phyloP scores from a whole-genome alignment of 2,329 filamentous ascomycete species.

The Pseudocercospora cruenta region DNA sequence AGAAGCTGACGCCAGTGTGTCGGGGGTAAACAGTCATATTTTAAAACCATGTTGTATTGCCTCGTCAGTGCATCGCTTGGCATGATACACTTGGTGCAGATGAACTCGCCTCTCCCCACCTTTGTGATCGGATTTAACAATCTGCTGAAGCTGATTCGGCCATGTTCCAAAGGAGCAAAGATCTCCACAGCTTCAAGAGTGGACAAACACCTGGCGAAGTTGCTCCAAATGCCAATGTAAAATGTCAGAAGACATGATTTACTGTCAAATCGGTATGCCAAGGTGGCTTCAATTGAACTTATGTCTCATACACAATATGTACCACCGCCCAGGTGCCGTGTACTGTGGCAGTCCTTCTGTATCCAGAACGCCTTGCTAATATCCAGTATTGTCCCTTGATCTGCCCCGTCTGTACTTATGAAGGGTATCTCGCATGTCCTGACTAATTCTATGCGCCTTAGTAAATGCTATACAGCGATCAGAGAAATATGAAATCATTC shows the following conservation, averaged over 20 bases:
- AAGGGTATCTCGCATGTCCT: conserved; percentile 6
- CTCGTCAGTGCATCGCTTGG: neutral
- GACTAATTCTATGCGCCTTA: neutral
- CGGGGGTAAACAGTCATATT: too few species aligned
- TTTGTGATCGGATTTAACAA: neutral
- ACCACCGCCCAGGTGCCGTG: neutral
- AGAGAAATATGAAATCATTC: neutral
- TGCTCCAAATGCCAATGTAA: neutral
- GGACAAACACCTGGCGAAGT: neutral
- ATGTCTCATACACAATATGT: neutral
- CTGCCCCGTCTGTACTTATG: conserved; percentile 1
- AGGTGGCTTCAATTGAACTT: neutral
- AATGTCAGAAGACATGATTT: neutral
- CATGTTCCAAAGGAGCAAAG: neutral
- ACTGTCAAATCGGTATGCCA: neutral
- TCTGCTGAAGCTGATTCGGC: neutral
- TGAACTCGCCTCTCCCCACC: neutral
- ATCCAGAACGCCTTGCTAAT: conserved; percentile 2
- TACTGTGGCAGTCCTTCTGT: neutral
- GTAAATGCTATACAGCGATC: neutral
- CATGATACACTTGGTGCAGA: neutral
- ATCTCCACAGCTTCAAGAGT: neutral
- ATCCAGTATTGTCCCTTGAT: neutral
- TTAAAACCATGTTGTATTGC: neutral
- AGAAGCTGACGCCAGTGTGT: neutral